phyloP scores from a whole-genome alignment of 1,139 yeast genomes.

The Geotrichum australiense region DNA sequence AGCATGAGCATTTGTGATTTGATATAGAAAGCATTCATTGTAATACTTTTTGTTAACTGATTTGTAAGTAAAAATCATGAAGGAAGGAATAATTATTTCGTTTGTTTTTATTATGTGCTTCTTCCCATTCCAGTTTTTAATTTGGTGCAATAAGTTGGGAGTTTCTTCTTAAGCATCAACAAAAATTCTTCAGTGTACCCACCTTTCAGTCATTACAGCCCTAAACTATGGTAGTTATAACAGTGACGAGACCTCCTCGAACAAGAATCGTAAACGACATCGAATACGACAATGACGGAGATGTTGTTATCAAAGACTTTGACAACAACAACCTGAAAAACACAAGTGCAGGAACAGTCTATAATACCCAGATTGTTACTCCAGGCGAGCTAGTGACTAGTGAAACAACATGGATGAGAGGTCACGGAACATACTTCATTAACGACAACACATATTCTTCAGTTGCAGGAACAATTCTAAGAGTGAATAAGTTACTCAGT shows the following conservation, averaged over 20 bases:
- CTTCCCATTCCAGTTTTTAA: not conserved
- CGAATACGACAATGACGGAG: slow-evolving; percentile 17
- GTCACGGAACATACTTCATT: slow-evolving; percentile 89
- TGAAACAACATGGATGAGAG: slow-evolving; percentile 95
- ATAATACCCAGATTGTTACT: slow-evolving; percentile 47
- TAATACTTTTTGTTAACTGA: too few relatives aligned
- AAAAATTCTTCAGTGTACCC: slow-evolving; percentile 44
- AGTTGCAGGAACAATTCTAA: slow-evolving; percentile 82
- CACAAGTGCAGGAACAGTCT: slow-evolving; percentile 16
- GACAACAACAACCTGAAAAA: slow-evolving; percentile 15
- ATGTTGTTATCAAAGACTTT: slow-evolving; percentile 19
- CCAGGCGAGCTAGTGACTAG: slow-evolving; percentile 98
- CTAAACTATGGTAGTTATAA: slow-evolving; percentile 21
- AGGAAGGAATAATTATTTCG: slow-evolving; percentile 1
- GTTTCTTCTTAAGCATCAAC: too few relatives aligned
- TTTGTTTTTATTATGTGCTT: not conserved
- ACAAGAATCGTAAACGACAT: slow-evolving; percentile 6
- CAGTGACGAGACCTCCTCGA: slow-evolving; percentile 21
- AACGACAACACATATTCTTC: slow-evolving; percentile 71
- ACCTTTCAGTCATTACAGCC: slow-evolving; percentile 41
- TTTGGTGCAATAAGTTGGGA: too few relatives aligned
- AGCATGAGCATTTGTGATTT: too few relatives aligned
- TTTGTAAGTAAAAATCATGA: slow-evolving; percentile 2
- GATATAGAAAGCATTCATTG: too few relatives aligned
- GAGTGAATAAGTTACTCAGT: slow-evolving; percentile 80